Evolutionary conservation across 2,329 filamentous ascomycete genomes (phyloP).

Genomic region (Fusarium heterosporum): DNA sequence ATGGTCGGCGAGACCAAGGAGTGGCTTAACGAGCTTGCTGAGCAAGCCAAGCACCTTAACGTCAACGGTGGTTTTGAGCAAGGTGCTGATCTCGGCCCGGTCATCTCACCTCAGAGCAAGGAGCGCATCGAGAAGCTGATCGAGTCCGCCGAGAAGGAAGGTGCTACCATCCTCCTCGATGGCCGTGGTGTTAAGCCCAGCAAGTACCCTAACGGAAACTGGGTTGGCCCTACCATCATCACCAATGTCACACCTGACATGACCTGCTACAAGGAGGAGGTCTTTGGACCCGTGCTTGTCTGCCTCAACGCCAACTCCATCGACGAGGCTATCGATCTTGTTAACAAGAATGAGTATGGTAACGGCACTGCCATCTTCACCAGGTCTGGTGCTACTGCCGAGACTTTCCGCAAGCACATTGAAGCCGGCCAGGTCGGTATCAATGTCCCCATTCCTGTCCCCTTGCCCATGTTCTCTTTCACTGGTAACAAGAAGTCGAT

Average conservation of each 20-base stretch:
- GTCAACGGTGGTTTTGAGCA: slow-evolving; percentile 86
- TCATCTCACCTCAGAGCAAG: slow-evolving; percentile 84
- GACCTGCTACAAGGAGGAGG: slow-evolving; percentile 87
- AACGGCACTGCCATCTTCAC: slow-evolving; percentile 91
- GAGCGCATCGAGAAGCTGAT: slow-evolving; percentile 82
- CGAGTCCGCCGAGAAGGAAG: slow-evolving; percentile 80
- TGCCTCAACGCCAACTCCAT: slow-evolving; percentile 82
- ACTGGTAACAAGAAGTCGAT: slow-evolving; percentile 89
- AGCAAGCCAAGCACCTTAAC: slow-evolving; percentile 77
- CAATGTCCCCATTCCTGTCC: slow-evolving; percentile 83
- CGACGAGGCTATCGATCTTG: slow-evolving; percentile 82
- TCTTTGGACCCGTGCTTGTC: slow-evolving; percentile 86
- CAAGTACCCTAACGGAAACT: slow-evolving; percentile 89
- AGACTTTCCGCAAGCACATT: slow-evolving; percentile 82
- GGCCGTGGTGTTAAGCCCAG: slow-evolving; percentile 78
- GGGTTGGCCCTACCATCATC: slow-evolving; percentile 86
- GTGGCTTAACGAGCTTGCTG: slow-evolving; percentile 82
- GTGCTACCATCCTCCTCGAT: slow-evolving; percentile 84
- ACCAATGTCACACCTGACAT: slow-evolving; percentile 82
- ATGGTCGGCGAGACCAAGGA: slow-evolving; percentile 87
- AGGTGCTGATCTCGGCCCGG: slow-evolving; percentile 82
- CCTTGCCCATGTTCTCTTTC: slow-evolving; percentile 78
- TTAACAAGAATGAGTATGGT: slow-evolving; percentile 88
- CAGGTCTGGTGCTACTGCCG: slow-evolving; percentile 78
- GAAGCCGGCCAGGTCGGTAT: slow-evolving; percentile 89